Percentiles rank a stretch among this genome's conserved stretches.
Conservation (phyloP, 805 yeast species). For the Sugiyamaella americana region DNA sequence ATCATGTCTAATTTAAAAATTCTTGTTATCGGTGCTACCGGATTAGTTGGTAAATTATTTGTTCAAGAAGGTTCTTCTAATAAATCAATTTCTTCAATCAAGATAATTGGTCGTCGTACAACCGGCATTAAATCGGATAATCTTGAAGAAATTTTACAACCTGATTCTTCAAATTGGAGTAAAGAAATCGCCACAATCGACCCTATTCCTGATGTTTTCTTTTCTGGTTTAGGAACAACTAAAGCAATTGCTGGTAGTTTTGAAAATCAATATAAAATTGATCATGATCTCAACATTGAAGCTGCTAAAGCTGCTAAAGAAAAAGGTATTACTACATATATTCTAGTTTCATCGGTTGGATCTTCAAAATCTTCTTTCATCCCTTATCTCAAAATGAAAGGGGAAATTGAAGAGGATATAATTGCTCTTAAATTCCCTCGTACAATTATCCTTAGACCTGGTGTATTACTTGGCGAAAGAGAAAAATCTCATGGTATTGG, state of each 20-base stretch:
- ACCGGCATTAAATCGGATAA: background rate
- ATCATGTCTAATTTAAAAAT: slow-evolving; percentile 1
- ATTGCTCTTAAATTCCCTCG: slow-evolving; percentile 57
- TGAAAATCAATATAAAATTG: slow-evolving; percentile 65
- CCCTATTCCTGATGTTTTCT: slow-evolving; percentile 37
- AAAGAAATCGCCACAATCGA: slow-evolving; percentile 1
- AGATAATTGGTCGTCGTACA: background rate
- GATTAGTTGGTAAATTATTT: slow-evolving; percentile 8
- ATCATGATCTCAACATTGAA: slow-evolving; percentile 62
- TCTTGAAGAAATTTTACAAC: background rate
- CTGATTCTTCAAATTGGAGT: slow-evolving; percentile 5
- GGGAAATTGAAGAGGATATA: slow-evolving; percentile 66
- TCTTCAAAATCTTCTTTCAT: slow-evolving; percentile 54
- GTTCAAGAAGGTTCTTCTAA: slow-evolving; percentile 2
- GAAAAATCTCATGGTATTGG: slow-evolving; percentile 20
- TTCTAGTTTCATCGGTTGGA: slow-evolving; percentile 62
- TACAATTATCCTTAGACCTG: slow-evolving; percentile 74
- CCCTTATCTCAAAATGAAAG: slow-evolving; percentile 63
- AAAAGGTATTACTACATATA: slow-evolving; percentile 60
- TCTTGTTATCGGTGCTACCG: slow-evolving; percentile 8
- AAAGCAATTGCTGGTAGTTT: slow-evolving; percentile 63
- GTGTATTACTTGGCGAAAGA: slow-evolving; percentile 62
- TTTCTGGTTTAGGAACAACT: slow-evolving; percentile 74
- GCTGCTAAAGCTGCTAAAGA: slow-evolving; percentile 70
- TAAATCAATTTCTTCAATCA: background rate